Evolutionary conservation across 2,329 filamentous ascomycete genomes (phyloP).

Genomic region (Trematosphaeria pertusa): DNA sequence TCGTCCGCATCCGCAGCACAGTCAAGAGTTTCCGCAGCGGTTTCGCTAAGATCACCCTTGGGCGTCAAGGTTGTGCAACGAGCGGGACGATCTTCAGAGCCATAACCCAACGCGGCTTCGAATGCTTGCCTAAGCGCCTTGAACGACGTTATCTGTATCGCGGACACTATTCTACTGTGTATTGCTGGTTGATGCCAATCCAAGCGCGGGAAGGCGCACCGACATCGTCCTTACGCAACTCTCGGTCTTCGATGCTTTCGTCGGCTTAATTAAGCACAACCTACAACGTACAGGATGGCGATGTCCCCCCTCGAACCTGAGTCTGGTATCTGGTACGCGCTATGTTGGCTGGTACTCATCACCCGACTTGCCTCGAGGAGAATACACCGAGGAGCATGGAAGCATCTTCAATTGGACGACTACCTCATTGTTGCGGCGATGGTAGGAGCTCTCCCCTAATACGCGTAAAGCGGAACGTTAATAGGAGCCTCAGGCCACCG

Average conservation of each 20-base stretch:
- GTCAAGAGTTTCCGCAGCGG: no score
- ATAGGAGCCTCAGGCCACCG: conserved; percentile 30
- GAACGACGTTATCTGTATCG: not conserved
- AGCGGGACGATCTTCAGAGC: no score
- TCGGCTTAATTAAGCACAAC: no score
- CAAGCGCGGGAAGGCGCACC: no score
- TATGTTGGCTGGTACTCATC: conserved; percentile 43
- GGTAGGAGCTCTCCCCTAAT: no score
- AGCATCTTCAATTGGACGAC: conserved; percentile 43
- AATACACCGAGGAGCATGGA: conserved; percentile 41
- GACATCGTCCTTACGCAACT: not conserved
- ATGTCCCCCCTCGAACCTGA: conserved; percentile 44
- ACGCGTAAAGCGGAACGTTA: no score
- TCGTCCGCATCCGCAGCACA: no score
- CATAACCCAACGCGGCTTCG: no score
- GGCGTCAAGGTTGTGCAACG: no score
- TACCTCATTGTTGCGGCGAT: conserved; percentile 45
- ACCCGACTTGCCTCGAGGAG: conserved; percentile 37
- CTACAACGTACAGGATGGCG: not conserved
- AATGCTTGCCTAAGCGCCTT: not conserved
- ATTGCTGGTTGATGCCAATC: no score
- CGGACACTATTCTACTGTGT: not conserved
- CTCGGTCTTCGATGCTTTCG: not conserved
- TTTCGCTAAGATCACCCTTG: no score
- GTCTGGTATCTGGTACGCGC: conserved; percentile 40